Base-by-base conservation (phyloP, 2,329 filamentous ascomycete species). In the Colletotrichum nymphaeae region DNA sequence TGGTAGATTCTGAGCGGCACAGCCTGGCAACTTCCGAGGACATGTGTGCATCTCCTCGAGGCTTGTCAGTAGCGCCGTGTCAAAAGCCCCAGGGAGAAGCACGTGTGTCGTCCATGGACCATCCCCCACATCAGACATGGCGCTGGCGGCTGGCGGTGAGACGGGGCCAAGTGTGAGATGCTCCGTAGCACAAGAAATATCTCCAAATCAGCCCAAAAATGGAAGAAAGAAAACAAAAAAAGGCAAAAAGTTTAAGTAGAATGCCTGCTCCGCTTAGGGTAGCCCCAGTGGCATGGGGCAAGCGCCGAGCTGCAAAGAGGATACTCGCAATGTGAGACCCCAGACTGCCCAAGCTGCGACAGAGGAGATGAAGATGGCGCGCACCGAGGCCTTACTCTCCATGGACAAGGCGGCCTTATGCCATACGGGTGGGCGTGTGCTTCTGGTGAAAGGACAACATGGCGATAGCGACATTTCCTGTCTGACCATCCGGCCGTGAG, bases 301-400 rank as follows among this genome's bases (percentile, higher is more conserved):
- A 53, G 59, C 70, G 66, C 66, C 55, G 69, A 72, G 66, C 66
- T 53, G 42, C 69, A 55, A 28, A 55, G 49, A 14, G 42, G 55
- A 49, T 56, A 26, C 49, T 72, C 57, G 57, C 37, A 53, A 56
- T 63, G 49, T 22, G 53, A 59, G 35, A 32, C 46, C 8, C 52
- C 11, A 55, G 52, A 24, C 22, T 55, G 52, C 52, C 52, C 11
- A 28, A 16, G 11, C 52, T 69, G 58, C 32, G 22, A 59, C 59
- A 58, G 49, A 63, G 22, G 59, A 72, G 53, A 72, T 69, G 70
- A 64, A 56, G 66, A 63, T 63, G 58, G 24, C 42, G 28, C 53
- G 59, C 37, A 59, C 22, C 14, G 42, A 24, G n/a, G 26, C 16
- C n/a, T 42, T 16, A 16, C n/a, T 53, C 46, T 8, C 5, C 3